These are phyloP conservation scores for Phycomyces blakesleeanus DNA, from an alignment of 192 early-diverging fungal genomes.

Conservation along the genomic window DNA sequence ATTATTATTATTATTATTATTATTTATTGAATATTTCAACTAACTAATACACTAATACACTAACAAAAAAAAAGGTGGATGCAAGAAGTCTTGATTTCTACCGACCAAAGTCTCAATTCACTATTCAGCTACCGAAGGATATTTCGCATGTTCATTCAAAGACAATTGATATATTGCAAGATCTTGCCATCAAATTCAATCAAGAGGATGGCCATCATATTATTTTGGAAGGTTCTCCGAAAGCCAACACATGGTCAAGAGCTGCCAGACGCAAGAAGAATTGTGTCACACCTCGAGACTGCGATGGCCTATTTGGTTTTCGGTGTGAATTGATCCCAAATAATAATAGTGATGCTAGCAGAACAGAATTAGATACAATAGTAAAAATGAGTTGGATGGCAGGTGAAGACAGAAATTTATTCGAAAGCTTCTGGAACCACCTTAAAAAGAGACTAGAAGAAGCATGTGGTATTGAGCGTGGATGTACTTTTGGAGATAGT, in stretches of 20 bases:
- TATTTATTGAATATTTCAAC: no score
- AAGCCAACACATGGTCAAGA: slow-evolving; percentile 36
- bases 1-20: no score
- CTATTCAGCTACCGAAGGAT: neutral
- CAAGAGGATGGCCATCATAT: neutral
- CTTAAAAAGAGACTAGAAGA: slow-evolving; percentile 28
- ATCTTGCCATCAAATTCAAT: slow-evolving; percentile 3
- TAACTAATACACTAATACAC: neutral
- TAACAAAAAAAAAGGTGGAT: neutral
- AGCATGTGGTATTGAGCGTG: slow-evolving; percentile 16
- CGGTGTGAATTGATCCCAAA: slow-evolving; percentile 7
- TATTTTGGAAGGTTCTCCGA: neutral
- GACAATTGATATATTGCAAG: neutral
- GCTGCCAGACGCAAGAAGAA: slow-evolving; percentile 19
- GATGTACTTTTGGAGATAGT: neutral
- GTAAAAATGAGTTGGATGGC: slow-evolving; percentile 38
- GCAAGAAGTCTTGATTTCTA: slow-evolving; percentile 7
- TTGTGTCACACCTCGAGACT: neutral
- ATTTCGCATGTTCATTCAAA: neutral
- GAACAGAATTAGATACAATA: neutral
- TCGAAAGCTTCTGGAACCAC: slow-evolving; percentile 46
- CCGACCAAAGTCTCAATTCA: slow-evolving; percentile 19
- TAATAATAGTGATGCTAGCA: no score
- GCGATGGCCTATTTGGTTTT: neutral
- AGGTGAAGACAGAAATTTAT: slow-evolving; percentile 43